Conservation (phyloP, 2,329 filamentous ascomycete species). For the Ascochyta fabae region DNA sequence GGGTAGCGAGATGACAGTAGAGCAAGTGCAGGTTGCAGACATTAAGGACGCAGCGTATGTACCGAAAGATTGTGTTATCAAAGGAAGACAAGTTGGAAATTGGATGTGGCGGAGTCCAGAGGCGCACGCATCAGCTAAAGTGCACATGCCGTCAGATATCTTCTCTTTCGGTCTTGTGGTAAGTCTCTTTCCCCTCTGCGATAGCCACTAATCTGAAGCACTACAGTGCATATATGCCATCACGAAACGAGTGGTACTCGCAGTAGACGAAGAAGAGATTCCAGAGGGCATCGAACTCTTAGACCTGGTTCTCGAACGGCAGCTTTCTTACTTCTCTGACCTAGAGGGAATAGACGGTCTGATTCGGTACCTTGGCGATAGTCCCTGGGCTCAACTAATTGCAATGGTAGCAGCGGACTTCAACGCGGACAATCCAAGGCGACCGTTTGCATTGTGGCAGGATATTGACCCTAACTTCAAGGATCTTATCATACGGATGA, state of each 20-base stretch:
- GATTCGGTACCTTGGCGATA: conserved; percentile 48
- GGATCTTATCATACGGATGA: conserved; percentile 24
- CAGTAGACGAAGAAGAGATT: conserved; percentile 46
- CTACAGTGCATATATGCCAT: conserved; percentile 55
- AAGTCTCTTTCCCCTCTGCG: conserved; percentile 28
- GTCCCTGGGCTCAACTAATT: conserved; percentile 48
- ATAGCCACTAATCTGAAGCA: conserved; percentile 22
- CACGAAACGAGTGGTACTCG: conserved; percentile 47
- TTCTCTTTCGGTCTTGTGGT: conserved; percentile 56
- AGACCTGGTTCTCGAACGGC: conserved; percentile 50
- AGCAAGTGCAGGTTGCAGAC: conserved; percentile 52
- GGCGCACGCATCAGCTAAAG: conserved; percentile 50
- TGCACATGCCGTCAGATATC: conserved; percentile 52
- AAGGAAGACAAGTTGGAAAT: conserved; percentile 51
- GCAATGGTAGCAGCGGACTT: conserved; percentile 49
- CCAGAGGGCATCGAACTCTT: conserved; percentile 47
- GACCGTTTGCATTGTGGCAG: conserved; percentile 40
- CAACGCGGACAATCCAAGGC: conserved; percentile 50
- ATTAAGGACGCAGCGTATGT: conserved; percentile 52
- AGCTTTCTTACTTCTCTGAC: conserved; percentile 59
- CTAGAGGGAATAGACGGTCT: conserved; percentile 51
- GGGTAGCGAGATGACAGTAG: conserved; percentile 34
- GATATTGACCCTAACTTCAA: conserved; percentile 20
- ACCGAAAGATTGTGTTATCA: conserved; percentile 45
- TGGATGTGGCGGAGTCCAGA: conserved; percentile 57